These are phyloP conservation scores for Barnettozyma botsteinii DNA, from an alignment of 805 yeast species.

Conservation along the genomic window DNA sequence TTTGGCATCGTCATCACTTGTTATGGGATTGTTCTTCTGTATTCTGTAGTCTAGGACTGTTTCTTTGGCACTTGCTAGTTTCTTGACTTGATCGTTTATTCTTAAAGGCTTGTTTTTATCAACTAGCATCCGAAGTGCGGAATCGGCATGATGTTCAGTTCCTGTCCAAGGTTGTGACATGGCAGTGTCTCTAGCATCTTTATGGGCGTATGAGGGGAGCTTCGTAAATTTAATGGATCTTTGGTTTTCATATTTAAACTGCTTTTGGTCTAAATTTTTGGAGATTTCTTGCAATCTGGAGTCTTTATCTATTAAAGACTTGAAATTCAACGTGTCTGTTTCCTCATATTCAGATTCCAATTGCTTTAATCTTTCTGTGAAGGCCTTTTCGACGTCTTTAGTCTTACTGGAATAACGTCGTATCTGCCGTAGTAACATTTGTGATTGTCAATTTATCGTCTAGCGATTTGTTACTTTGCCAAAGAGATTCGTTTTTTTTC, in stretches of 20 bases:
- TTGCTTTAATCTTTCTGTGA: constrained; percentile 23
- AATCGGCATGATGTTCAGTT: constrained; percentile 39
- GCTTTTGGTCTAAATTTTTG: constrained; percentile 26
- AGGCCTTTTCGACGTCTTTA: constrained; percentile 16
- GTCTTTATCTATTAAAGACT: constrained; percentile 23
- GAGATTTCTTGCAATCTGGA: constrained; percentile 22
- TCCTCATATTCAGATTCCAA: constrained; percentile 22
- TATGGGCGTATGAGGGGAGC: constrained; percentile 40
- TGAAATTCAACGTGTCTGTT: constrained; percentile 22
- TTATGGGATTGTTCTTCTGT: constrained; percentile 30
- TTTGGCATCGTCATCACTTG: constrained; percentile 35
- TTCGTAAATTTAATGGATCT: constrained; percentile 35
- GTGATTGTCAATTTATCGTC: too few relatives aligned
- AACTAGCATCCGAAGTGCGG: constrained; percentile 47
- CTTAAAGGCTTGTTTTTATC: constrained; percentile 42
- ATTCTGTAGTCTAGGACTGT: constrained; percentile 51
- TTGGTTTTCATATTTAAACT: constrained; percentile 36
- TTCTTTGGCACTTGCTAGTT: constrained; percentile 60
- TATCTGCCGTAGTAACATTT: constrained; percentile 1
- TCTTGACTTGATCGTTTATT: constrained; percentile 25
- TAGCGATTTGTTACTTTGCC: too few relatives aligned
- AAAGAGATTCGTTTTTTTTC: neutral
- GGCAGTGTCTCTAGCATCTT: constrained; percentile 44
- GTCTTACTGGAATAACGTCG: constrained; percentile 4
- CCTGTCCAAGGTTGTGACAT: constrained; percentile 56